Evolutionary conservation across 345 rosid genomes (phyloP).

Genomic region (Arabis hirsuta): DNA sequence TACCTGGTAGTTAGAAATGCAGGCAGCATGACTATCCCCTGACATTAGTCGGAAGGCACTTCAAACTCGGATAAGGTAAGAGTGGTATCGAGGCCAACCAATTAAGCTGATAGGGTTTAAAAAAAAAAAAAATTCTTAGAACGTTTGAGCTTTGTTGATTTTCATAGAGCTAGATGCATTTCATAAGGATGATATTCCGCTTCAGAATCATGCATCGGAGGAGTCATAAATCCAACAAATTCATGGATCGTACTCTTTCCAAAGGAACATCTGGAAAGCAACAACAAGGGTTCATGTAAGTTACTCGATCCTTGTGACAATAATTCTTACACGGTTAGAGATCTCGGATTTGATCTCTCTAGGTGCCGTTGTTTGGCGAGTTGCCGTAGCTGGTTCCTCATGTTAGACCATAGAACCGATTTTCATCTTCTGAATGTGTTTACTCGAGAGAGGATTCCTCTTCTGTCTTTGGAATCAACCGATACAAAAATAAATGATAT

Average conservation of each 20-base stretch:
- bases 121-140: neutral
- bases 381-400: constrained; percentile 21
- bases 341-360: neutral
- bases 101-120: too few relatives aligned
- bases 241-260: constrained; percentile 1
- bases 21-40: too few relatives aligned
- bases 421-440: constrained; percentile 6
- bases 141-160: neutral
- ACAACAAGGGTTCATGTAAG: constrained; percentile 1
- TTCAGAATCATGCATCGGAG: neutral
- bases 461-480: neutral
- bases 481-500: too few relatives aligned
- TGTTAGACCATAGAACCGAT: neutral
- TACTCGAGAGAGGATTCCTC: constrained; percentile 7
- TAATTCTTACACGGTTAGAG: neutral
- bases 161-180: constrained; percentile 5
- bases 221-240: neutral
- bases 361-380: constrained; percentile 1
- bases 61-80: too few relatives aligned
- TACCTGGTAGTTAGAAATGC: too few relatives aligned
- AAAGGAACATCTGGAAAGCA: too few relatives aligned
- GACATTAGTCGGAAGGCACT: too few relatives aligned
- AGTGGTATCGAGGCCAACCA: too few relatives aligned
- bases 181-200: neutral
- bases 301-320: neutral